Evolutionary conservation across 1,284 basidiomycete species (phyloP).

Genomic region (Abortiporus biennis): DNA sequence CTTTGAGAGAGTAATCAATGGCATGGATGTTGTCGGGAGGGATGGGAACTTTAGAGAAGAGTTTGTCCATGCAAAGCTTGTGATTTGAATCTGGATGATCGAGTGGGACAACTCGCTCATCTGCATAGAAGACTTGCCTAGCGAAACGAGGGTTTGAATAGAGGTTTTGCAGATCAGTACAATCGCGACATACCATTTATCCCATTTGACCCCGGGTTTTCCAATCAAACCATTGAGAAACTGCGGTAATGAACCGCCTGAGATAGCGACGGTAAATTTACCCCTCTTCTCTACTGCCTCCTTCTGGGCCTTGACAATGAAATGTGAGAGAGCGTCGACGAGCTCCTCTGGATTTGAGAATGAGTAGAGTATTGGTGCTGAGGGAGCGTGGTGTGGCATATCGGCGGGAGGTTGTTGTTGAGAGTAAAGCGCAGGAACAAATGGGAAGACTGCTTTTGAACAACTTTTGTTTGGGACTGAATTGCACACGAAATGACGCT

Average conservation of each 20-base stretch:
- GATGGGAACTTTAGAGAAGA: constrained; percentile 86
- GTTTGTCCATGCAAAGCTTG: constrained; percentile 63
- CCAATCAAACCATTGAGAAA: constrained; percentile 74
- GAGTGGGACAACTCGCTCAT: constrained; percentile 94
- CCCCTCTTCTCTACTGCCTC: constrained; percentile 86
- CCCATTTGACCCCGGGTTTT: constrained; percentile 82
- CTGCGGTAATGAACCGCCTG: constrained; percentile 89
- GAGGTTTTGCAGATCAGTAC: neutral
- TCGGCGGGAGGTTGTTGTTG: too few relatives aligned
- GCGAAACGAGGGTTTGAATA: neutral
- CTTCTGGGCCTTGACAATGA: constrained; percentile 85
- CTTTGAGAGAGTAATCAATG: constrained; percentile 68
- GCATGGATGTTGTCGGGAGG: constrained; percentile 78
- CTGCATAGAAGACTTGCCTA: constrained; percentile 98
- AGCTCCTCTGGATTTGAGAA: constrained; percentile 60
- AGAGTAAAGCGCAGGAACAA: too few relatives aligned
- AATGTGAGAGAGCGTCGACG: constrained; percentile 66
- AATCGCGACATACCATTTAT: constrained; percentile 73
- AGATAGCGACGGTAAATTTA: constrained; percentile 89
- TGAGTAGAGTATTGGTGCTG: constrained; percentile 68
- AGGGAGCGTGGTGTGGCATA: too few relatives aligned
- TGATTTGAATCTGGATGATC: constrained; percentile 94
- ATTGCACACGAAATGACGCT: too few relatives aligned
- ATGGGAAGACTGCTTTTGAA: too few relatives aligned
- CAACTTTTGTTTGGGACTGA: too few relatives aligned